Percentiles rank a stretch among this genome's conserved stretches.
Conservation (phyloP, 495 filamentous ascomycete species). For the Glonium stellatum region DNA sequence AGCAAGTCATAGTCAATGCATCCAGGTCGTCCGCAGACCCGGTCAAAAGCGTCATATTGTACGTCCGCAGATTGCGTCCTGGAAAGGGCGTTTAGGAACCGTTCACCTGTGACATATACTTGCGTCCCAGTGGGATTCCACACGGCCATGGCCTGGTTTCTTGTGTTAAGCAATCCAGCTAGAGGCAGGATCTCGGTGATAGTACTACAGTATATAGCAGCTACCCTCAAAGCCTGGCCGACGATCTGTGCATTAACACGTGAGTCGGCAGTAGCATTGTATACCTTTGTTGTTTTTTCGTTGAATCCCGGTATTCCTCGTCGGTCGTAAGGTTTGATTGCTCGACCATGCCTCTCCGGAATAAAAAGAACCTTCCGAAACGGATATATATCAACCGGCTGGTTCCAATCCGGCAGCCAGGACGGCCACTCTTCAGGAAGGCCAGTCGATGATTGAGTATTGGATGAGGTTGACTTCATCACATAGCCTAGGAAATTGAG, state of each 20-base stretch:
- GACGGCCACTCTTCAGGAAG: neutral
- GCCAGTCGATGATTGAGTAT: neutral
- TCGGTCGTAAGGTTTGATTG: too few species aligned
- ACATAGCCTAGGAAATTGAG: too few species aligned
- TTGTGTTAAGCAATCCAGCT: neutral
- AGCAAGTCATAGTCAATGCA: too few species aligned
- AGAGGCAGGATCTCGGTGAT: neutral
- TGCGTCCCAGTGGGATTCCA: neutral
- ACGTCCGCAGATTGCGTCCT: neutral
- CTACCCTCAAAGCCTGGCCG: neutral
- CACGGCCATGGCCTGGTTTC: neutral
- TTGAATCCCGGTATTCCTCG: neutral
- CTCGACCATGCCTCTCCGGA: too few species aligned
- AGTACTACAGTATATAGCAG: neutral
- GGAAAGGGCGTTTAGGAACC: neutral
- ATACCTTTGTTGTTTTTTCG: neutral
- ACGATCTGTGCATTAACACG: neutral
- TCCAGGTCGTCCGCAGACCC: too few species aligned
- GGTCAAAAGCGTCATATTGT: neutral
- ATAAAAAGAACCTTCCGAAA: neutral
- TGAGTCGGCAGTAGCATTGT: neutral
- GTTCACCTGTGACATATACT: neutral
- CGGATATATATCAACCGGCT: neutral
- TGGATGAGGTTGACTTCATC: too few species aligned
- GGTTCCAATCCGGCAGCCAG: neutral